Evolutionary conservation across 1,284 basidiomycete species (phyloP).

Genomic region (Leucoagaricus sp.): DNA sequence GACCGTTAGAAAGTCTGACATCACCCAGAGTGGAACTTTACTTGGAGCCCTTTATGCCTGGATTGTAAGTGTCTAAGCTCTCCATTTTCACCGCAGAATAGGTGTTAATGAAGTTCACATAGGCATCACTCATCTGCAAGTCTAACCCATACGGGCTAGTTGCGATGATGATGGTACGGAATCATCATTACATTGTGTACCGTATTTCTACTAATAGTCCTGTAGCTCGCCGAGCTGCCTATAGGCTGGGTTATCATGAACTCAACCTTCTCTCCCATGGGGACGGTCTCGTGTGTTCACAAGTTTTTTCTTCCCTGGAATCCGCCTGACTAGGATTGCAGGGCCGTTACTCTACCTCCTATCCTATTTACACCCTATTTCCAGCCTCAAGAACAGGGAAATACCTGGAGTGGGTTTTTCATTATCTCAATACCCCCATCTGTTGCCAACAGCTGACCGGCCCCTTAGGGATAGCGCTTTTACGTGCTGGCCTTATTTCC

Average conservation of each 20-base stretch:
- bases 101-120: conserved; percentile 4
- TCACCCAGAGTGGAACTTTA: conserved; percentile 42
- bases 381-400: conserved; percentile 17
- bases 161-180: conserved; percentile 40
- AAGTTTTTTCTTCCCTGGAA: background rate
- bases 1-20: background rate
- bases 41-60: conserved; percentile 48
- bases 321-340: conserved; percentile 18
- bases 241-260: conserved; percentile 48
- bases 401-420: conserved; percentile 30
- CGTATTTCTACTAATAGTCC: background rate
- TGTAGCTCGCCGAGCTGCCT: conserved; percentile 46
- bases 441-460: background rate
- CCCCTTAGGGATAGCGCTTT: conserved; percentile 39
- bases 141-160: conserved; percentile 49
- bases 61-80: conserved; percentile 34
- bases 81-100: background rate
- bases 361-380: conserved; percentile 45
- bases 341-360: conserved; percentile 48
- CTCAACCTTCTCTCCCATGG: conserved; percentile 42
- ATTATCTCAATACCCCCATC: background rate
- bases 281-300: conserved; percentile 44
- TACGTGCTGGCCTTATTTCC: conserved; percentile 44
- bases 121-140: conserved; percentile 44
- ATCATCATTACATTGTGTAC: background rate